Base-by-base conservation (phyloP, 192 early-diverging fungal genomes). In the Neocallimastix lanati region DNA sequence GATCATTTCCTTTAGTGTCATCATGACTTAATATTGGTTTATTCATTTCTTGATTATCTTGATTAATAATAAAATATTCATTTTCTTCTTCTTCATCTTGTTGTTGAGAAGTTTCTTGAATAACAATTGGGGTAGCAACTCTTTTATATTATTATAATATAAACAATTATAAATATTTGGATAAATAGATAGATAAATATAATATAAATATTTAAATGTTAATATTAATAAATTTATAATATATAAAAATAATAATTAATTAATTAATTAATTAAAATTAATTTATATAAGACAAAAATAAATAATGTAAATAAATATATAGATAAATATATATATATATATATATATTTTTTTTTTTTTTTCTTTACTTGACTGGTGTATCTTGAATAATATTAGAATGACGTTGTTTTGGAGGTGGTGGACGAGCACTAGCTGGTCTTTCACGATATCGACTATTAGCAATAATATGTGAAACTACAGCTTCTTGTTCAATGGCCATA, bases 391-490 rank as follows among this genome's bases (percentile, higher is more conserved):
- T 28, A 78, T 76, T 82, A 58, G 33, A 29, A 83, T 29, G 28
- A 25, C 84, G 79, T 27, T 83, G 82, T 76, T 86, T 87, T 16
- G 89, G 89, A 1, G 89, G 89, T 0, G 89, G 81, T 13, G 85
- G 85, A 2, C 89, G 80, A 7, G 89, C 89, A 36, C 82, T 89
- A 18, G 87, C 80, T 29, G 89, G 89, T 35, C 89, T 78, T 78
- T 85, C 83, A 12, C 88, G 81, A 12, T 85, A 81, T 85, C 18
- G 76, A 77, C 80, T 81, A 80, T 78, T 78, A 15, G 50, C 82
- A 28, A 81, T 67, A 9, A 80, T 50, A 50, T 50, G 40, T 1
- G 40, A 50, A 14, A 50, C 40, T 4, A 50, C 18, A 2, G 40
- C 18, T 50, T 50, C 40, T 21, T 50, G 40, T 50, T 50, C 40